phyloP scores from a whole-genome alignment of 164 flowering plant species.

The Magnolia sinica region DNA sequence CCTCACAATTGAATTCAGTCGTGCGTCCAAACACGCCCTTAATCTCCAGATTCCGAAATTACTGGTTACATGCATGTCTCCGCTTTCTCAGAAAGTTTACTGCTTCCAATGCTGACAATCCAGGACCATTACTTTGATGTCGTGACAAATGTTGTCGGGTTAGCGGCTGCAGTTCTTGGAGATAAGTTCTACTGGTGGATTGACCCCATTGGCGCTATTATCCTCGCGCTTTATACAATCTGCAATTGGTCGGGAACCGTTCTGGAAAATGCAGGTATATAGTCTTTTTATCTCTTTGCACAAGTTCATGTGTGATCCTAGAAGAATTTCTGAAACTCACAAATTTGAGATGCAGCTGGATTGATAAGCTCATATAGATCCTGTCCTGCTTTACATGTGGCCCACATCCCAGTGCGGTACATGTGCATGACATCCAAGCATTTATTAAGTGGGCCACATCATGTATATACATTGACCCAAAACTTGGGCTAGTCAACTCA shows the following conservation, averaged over 20 bases:
- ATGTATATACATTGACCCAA: no score
- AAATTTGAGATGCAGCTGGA: no score
- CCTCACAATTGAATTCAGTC: no score
- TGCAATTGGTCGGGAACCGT: conserved; percentile 71
- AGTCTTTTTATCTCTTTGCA: not conserved
- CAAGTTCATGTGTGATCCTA: not conserved
- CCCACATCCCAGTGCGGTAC: no score
- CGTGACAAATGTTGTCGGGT: conserved; percentile 64
- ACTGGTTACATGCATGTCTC: not conserved
- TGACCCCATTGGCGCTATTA: conserved; percentile 68
- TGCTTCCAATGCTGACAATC: not conserved
- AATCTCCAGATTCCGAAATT: no score
- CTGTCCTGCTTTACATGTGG: no score
- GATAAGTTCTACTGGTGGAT: conserved; percentile 73
- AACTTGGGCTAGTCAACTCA: no score
- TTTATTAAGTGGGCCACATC: no score
- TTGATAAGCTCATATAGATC: no score
- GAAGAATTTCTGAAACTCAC: not conserved
- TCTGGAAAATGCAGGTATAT: conserved; percentile 72
- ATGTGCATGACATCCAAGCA: no score
- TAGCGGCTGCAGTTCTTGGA: conserved; percentile 69
- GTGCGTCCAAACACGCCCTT: no score
- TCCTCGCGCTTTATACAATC: conserved; percentile 62
- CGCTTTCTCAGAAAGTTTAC: not conserved
- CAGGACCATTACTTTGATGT: conserved; percentile 86